Base-by-base conservation (phyloP, 2,329 filamentous ascomycete genomes). In the Tothia fuscella region DNA sequence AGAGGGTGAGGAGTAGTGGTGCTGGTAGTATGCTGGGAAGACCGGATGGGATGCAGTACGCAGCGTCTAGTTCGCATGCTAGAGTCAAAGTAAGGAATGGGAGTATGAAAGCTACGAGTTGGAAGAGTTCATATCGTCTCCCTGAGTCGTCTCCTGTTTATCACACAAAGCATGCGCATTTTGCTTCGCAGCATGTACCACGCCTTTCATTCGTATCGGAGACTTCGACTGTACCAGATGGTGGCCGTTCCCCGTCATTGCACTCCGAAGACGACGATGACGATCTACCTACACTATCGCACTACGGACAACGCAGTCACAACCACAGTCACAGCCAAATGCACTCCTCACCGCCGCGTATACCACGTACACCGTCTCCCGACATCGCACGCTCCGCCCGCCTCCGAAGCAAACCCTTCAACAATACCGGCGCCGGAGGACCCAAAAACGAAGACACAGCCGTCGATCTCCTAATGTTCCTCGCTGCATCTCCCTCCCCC, bases 401-500 rank as follows among this genome's bases (percentile, higher is more conserved):
- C 53, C 47, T 62, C 49, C 58, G 59, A 31, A 55, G 60, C 44
- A 54, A 54, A 48, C 52, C 63, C 48, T 59, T 61, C 53, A 45
- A 63, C 46, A 53, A 63, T 51, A n/a, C n/a, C n/a, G 49, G 63
- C 49, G 51, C 59, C 9, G 57, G 51, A 58, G 55, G 52, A 58
- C 61, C 67, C 64, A 35, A 70, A 73, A 80, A 78, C 46, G 80
- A 91, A 54, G 84, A 94, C 54, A 88, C 86, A 22, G 82, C 82
- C 5, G 82, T 83, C 4, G 87, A 86, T 53, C 80, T 93, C 2
- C 54, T 94, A 4, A 86, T 91, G 34, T 95, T 89, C 59, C 75
- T 96, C 13, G 88, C 88, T 37, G 85, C 86, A 39, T 96, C 89
- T 5, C 91, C 91, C 1, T 93, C 87, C 0, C 86, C 87, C 1